These are phyloP conservation scores for Hypomyces rosellus DNA, from an alignment of 2,329 filamentous ascomycete genomes.

Conservation along the genomic window DNA sequence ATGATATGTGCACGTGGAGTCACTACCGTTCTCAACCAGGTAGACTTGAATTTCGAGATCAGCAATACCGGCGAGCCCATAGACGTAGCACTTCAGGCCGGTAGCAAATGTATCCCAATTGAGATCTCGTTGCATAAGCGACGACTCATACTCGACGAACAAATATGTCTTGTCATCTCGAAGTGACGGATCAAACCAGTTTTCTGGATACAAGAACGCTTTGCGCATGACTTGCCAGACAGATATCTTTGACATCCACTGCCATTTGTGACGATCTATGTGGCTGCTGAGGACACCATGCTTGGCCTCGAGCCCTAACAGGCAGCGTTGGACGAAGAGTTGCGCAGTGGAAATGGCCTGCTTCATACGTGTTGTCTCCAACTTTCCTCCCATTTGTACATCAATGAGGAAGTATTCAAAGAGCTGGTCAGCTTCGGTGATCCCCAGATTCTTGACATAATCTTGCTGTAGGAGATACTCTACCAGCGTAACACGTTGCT, in stretches of 20 bases:
- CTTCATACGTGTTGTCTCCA: slow-evolving; percentile 11
- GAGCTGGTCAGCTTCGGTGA: not conserved
- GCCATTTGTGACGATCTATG: not conserved
- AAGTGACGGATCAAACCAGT: not conserved
- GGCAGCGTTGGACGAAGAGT: slow-evolving; percentile 12
- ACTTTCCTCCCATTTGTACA: slow-evolving; percentile 5
- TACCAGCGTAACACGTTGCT: no score
- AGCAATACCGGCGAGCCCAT: no score
- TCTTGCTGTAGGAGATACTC: no score
- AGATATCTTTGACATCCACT: not conserved
- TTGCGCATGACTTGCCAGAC: not conserved
- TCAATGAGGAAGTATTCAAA: slow-evolving; percentile 11
- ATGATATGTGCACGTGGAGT: no score
- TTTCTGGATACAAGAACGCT: not conserved
- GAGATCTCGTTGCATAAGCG: no score
- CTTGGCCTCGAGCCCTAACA: slow-evolving; percentile 8
- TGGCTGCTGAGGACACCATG: not conserved
- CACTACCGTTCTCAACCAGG: no score
- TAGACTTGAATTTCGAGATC: no score
- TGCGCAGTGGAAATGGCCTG: slow-evolving; percentile 12
- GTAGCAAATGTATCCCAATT: no score
- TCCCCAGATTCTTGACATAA: no score
- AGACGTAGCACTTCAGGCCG: no score
- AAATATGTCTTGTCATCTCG: not conserved
- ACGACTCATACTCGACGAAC: not conserved